Base-by-base conservation (phyloP, 257 asterid species). In the Anisodus acutangulus region DNA sequence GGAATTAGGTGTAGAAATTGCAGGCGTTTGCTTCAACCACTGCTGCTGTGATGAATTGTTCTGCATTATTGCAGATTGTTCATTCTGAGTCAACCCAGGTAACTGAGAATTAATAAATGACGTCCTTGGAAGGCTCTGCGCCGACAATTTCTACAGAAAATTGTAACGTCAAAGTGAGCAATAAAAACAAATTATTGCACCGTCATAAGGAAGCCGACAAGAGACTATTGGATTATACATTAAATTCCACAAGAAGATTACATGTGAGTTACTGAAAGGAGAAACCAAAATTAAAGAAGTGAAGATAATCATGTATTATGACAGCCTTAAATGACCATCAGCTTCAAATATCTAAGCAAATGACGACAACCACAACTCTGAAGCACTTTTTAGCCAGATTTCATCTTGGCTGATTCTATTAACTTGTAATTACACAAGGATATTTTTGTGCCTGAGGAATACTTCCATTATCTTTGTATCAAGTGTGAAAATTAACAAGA, bases 21-120 rank as follows among this genome's bases (percentile, higher is more conserved):
- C 85, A 15, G 98, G 90, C 83, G 92, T 88, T 87, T 93, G 98
- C 88, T 96, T 96, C 85, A 95, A 86, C 98, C 97, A 94, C 91
- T 94, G 98, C 85, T 93, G 97, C 86, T 89, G 98, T 80, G 93
- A 84, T 62, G 92, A 67, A 80, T 93, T 80, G 78, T 89, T 96
- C 88, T 92, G 98, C 88, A 93, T 84, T 87, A 91, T 35, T 83
- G 97, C 90, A 11, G 90, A 83, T 83, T 93, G 97, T 80, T 97
- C 98, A 89, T 93, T 95, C 90, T 93, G 99, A 86, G 93, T 87
- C 89, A 92, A 85, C 76, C 95, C 93, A 76, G 97, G 89, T 66
- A 93, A 85, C 84, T 91, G 97, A 79, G 90, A 86, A 79, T 88
- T 94, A 92, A 92, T 89, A 85, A 91, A 93, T 76, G 98, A 90